Conservation (phyloP, 257 asterid genomes). For the Gentiana macrophylla region DNA sequence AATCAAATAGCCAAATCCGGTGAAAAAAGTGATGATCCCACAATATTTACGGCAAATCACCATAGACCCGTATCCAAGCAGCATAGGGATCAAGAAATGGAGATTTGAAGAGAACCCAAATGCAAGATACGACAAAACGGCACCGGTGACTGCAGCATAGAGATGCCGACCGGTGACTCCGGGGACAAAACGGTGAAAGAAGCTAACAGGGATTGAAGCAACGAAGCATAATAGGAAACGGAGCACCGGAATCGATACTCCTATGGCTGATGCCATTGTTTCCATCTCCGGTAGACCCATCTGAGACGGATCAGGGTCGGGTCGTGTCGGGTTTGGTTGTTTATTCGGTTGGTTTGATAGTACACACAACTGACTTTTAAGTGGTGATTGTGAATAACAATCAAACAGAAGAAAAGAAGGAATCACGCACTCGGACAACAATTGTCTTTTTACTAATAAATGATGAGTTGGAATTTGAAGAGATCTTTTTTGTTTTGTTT, state of each 20-base stretch:
- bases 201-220: constrained; percentile 84
- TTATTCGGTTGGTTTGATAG: no score
- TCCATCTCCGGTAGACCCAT: constrained; percentile 87
- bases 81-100: constrained; percentile 84
- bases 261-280: constrained; percentile 75
- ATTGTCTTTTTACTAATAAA: no score
- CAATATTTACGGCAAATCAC: constrained; percentile 45
- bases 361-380: no score
- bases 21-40: constrained; percentile 61
- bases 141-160: constrained; percentile 78
- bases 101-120: constrained; percentile 91
- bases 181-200: constrained; percentile 76
- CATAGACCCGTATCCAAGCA: constrained; percentile 82
- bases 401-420: no score
- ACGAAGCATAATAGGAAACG: constrained; percentile 74
- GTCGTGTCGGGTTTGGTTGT: no score
- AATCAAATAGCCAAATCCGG: constrained; percentile 87
- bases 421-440: no score
- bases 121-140: constrained; percentile 56
- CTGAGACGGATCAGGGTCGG: no score
- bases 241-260: constrained; percentile 87
- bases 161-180: constrained; percentile 65
- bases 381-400: no score
- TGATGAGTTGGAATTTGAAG: no score
- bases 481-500: no score